phyloP scores from a whole-genome alignment of 495 filamentous ascomycete species.

The Penicillium arizonense region DNA sequence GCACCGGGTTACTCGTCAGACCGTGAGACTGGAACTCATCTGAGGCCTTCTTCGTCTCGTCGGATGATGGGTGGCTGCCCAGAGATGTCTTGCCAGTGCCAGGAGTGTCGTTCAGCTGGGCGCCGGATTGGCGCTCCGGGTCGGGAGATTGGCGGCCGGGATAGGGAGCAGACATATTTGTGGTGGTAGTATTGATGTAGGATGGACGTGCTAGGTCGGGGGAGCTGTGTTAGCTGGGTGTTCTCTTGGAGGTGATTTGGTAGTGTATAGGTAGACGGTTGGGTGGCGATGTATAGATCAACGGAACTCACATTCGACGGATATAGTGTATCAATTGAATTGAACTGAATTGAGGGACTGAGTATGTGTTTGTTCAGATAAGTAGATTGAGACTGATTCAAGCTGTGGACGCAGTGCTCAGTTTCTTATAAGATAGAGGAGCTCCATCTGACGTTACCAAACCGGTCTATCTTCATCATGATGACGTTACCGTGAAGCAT shows the following conservation, averaged over 20 bases:
- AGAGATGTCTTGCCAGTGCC: slow-evolving; percentile 56
- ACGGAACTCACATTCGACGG: not conserved
- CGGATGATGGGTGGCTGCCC: slow-evolving; percentile 30
- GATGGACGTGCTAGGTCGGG: not conserved
- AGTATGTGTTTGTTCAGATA: no score
- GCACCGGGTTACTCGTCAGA: slow-evolving; percentile 64
- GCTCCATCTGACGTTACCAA: slow-evolving; percentile 20
- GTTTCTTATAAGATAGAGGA: not conserved
- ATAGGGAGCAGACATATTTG: slow-evolving; percentile 39
- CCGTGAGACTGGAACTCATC: slow-evolving; percentile 31
- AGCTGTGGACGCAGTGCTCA: no score
- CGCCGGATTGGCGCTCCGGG: slow-evolving; percentile 64
- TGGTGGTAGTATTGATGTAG: slow-evolving; percentile 11
- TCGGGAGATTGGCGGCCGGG: slow-evolving; percentile 79
- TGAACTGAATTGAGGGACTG: not conserved
- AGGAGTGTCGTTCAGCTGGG: slow-evolving; percentile 58
- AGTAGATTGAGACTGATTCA: no score
- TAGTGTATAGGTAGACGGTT: not conserved
- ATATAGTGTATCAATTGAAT: no score
- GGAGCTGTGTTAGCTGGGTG: slow-evolving; percentile 1
- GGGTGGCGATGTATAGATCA: not conserved
- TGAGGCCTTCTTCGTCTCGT: slow-evolving; percentile 38
- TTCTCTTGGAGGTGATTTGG: not conserved
- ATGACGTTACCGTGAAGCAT: slow-evolving; percentile 17
- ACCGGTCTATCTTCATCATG: slow-evolving; percentile 24